These are phyloP conservation scores for Waltiozyma sp. DNA, from an alignment of 1,139 yeast genomes.

Conservation along the genomic window DNA sequence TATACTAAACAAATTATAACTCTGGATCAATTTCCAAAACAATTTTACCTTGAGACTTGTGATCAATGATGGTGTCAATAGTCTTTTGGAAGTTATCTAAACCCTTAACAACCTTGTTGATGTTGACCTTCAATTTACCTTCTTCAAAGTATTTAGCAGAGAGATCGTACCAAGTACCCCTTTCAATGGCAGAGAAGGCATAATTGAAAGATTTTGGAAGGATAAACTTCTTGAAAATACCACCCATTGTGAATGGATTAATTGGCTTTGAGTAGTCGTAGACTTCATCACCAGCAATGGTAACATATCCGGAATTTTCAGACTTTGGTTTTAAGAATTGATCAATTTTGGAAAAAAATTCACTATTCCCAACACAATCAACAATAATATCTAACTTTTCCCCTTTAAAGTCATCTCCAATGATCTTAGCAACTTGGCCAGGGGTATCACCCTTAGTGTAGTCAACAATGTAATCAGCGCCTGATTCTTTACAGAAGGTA, in stretches of 20 bases:
- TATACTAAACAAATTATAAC: neutral
- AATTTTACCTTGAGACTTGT: slow-evolving; percentile 54
- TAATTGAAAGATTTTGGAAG: slow-evolving; percentile 27
- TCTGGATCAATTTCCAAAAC: slow-evolving; percentile 31
- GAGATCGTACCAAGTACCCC: slow-evolving; percentile 21
- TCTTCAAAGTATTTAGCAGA: slow-evolving; percentile 29
- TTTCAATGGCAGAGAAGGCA: slow-evolving; percentile 13
- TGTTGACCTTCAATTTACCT: slow-evolving; percentile 31
- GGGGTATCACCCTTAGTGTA: slow-evolving; percentile 30
- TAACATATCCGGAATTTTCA: slow-evolving; percentile 33
- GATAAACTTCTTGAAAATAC: slow-evolving; percentile 55
- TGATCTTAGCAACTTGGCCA: slow-evolving; percentile 23
- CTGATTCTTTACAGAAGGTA: slow-evolving; percentile 32
- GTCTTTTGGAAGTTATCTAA: slow-evolving; percentile 43
- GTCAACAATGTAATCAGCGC: slow-evolving; percentile 43
- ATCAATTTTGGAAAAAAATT: slow-evolving; percentile 25
- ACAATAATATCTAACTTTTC: slow-evolving; percentile 36
- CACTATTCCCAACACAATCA: slow-evolving; percentile 36
- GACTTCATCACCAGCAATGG: slow-evolving; percentile 42
- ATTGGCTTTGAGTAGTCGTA: slow-evolving; percentile 12
- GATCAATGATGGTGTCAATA: slow-evolving; percentile 31
- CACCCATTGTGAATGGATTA: slow-evolving; percentile 3
- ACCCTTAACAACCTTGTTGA: slow-evolving; percentile 40
- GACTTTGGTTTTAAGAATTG: slow-evolving; percentile 29
- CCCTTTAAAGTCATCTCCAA: slow-evolving; percentile 20